These are phyloP conservation scores for Physcomitrellopsis africana DNA, from an alignment of 225 moss, liverwort and hornwort genomes.

Conservation along the genomic window DNA sequence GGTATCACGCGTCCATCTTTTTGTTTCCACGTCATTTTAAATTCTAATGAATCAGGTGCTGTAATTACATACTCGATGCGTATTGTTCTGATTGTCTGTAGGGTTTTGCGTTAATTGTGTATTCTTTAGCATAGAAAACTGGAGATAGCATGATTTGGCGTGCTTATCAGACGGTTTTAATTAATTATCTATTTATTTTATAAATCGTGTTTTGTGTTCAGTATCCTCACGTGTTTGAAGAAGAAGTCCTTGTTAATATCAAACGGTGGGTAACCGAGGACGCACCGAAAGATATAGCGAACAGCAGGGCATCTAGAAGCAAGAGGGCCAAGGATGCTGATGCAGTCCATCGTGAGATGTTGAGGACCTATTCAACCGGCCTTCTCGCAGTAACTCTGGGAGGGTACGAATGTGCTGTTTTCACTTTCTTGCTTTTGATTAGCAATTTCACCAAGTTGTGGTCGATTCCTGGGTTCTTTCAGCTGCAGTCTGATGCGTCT, in stretches of 20 bases:
- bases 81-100: slow-evolving; percentile 7
- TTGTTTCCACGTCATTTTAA: background rate
- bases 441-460: background rate
- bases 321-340: slow-evolving; percentile 50
- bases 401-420: slow-evolving; percentile 59
- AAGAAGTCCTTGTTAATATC: slow-evolving; percentile 78
- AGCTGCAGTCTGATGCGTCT: background rate
- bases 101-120: background rate
- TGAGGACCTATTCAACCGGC: slow-evolving; percentile 95
- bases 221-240: slow-evolving; percentile 91
- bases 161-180: background rate
- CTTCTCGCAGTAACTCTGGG: slow-evolving; percentile 89
- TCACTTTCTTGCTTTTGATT: background rate
- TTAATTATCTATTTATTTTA: background rate
- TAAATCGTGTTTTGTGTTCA: slow-evolving; percentile 43
- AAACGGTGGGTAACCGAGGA: slow-evolving; percentile 96
- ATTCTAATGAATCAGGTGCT: background rate
- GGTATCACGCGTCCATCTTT: background rate
- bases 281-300: slow-evolving; percentile 44
- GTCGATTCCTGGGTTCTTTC: background rate
- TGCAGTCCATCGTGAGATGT: slow-evolving; percentile 78
- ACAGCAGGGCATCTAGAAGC: slow-evolving; percentile 53
- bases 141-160: slow-evolving; percentile 15
- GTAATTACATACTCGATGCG: background rate
- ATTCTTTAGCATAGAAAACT: slow-evolving; percentile 7